Evolutionary conservation across 2,329 filamentous ascomycete genomes (phyloP).

Genomic region (Hansfordia pulvinata): DNA sequence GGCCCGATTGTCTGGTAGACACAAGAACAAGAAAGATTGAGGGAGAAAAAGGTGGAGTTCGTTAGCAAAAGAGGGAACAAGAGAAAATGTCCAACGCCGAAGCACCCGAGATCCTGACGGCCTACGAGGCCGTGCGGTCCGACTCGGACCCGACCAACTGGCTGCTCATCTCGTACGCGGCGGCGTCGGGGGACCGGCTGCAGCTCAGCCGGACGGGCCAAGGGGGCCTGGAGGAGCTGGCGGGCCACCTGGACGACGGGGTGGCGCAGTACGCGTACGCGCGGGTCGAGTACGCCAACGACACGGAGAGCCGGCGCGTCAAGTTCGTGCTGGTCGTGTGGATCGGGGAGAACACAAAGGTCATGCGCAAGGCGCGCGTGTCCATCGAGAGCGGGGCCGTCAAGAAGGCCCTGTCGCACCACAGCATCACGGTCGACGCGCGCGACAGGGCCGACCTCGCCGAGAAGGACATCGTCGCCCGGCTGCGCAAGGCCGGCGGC

Average conservation of each 20-base stretch:
- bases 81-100: conserved; percentile 46
- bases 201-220: conserved; percentile 41
- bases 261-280: conserved; percentile 55
- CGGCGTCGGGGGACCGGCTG: conserved; percentile 40
- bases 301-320: conserved; percentile 53
- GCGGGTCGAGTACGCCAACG: conserved; percentile 56
- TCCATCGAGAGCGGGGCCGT: conserved; percentile 54
- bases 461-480: conserved; percentile 44
- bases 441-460: conserved; percentile 45
- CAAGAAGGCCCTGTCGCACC: conserved; percentile 48
- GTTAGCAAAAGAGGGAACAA: no score
- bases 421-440: conserved; percentile 52
- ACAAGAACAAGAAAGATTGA: no score
- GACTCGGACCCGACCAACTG: conserved; percentile 55
- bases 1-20: no score
- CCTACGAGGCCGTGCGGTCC: conserved; percentile 53
- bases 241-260: conserved; percentile 37
- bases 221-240: conserved; percentile 46
- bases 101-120: conserved; percentile 43
- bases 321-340: conserved; percentile 57
- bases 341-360: conserved; percentile 51
- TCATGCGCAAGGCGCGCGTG: conserved; percentile 58
- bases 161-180: conserved; percentile 50
- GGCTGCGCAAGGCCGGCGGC: conserved; percentile 52
- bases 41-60: no score